These are phyloP conservation scores for Schizosaccharomyces lindneri DNA, from an alignment of 805 yeast species.

Conservation along the genomic window DNA sequence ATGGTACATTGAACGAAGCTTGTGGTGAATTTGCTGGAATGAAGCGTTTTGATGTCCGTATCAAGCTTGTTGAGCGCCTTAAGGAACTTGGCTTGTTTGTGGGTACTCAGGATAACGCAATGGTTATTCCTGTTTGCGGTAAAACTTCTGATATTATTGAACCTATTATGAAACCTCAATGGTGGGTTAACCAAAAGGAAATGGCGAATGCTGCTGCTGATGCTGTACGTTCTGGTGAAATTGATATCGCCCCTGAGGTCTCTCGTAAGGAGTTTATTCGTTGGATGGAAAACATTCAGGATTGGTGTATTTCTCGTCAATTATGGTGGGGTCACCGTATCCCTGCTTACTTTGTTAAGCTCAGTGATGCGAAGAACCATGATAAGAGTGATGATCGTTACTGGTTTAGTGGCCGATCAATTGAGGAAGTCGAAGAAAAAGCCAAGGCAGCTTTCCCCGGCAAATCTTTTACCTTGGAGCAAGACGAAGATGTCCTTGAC, in stretches of 20 bases:
- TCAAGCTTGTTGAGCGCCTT: slow-evolving; percentile 54
- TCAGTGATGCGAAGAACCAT: slow-evolving; percentile 37
- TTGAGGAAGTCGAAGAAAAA: slow-evolving; percentile 64
- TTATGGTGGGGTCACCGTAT: slow-evolving; percentile 96
- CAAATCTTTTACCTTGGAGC: slow-evolving; percentile 48
- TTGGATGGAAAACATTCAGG: slow-evolving; percentile 91
- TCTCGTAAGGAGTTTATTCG: slow-evolving; percentile 83
- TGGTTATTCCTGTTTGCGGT: slow-evolving; percentile 82
- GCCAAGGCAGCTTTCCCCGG: slow-evolving; percentile 53
- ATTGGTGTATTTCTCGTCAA: slow-evolving; percentile 96
- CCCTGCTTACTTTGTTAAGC: slow-evolving; percentile 70
- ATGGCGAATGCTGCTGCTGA: slow-evolving; percentile 73
- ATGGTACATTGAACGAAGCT: slow-evolving; percentile 69
- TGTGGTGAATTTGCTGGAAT: slow-evolving; percentile 85
- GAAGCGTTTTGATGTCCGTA: slow-evolving; percentile 87
- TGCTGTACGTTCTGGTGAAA: slow-evolving; percentile 61
- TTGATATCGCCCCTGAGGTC: slow-evolving; percentile 62
- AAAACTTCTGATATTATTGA: slow-evolving; percentile 95
- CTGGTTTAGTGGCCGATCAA: slow-evolving; percentile 78
- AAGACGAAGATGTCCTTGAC: slow-evolving; percentile 94
- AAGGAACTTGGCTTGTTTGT: slow-evolving; percentile 48
- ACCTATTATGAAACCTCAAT: slow-evolving; percentile 91
- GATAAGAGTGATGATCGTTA: slow-evolving; percentile 39
- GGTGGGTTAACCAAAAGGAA: slow-evolving; percentile 89
- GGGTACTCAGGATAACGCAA: slow-evolving; percentile 80